These are phyloP conservation scores for Candida sithepensis DNA, from an alignment of 805 yeast genomes.

Conservation along the genomic window DNA sequence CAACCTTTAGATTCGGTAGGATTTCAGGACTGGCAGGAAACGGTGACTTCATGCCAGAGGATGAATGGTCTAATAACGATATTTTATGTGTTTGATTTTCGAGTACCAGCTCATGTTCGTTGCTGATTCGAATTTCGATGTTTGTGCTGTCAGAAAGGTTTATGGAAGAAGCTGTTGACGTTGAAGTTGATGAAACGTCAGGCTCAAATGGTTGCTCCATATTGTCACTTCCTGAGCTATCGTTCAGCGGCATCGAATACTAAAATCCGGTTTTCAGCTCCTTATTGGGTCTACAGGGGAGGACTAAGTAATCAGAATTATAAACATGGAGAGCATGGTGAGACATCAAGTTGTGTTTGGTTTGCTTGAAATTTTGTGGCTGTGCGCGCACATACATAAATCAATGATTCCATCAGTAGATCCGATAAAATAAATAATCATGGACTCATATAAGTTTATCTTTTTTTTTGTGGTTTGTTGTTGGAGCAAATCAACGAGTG, in stretches of 20 bases:
- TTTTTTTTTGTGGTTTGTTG: too few relatives aligned
- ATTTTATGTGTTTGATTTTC: neutral
- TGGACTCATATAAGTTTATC: too few relatives aligned
- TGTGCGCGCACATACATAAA: neutral
- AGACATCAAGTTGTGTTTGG: too few relatives aligned
- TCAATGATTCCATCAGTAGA: too few relatives aligned
- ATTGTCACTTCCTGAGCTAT: neutral
- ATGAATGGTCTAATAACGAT: too few relatives aligned
- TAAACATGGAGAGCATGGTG: too few relatives aligned
- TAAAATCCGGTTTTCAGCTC: too few relatives aligned
- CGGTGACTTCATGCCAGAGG: neutral
- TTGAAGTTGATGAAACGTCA: neutral
- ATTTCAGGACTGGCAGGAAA: neutral
- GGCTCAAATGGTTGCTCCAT: neutral
- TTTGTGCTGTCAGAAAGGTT: neutral
- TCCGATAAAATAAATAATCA: too few relatives aligned
- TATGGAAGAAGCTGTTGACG: neutral
- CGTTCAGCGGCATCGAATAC: neutral
- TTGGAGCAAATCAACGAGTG: neutral
- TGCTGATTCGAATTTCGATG: neutral
- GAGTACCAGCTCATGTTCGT: neutral
- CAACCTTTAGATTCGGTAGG: neutral
- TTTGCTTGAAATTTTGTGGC: neutral
- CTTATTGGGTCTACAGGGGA: too few relatives aligned
- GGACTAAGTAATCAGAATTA: too few relatives aligned